A percentile compares a stretch with the other conserved stretches of the same genome.
These are phyloP conservation scores for Pholiota molesta DNA, from an alignment of 768 basidiomycete species.

Conservation along the genomic window DNA sequence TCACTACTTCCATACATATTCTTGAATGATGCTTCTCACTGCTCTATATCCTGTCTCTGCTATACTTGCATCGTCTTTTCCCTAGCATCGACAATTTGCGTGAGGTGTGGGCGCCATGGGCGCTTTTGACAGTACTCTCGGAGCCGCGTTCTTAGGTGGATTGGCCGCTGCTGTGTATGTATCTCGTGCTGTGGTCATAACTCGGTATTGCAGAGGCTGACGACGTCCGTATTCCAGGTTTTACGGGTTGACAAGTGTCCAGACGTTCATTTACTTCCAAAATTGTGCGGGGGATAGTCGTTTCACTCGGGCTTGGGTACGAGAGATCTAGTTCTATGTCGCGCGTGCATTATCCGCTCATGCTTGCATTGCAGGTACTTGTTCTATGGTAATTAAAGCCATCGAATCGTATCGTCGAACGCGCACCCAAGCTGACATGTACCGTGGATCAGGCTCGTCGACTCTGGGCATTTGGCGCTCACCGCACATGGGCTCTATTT, in stretches of 20 bases:
- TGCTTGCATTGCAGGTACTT: slow-evolving; percentile 15
- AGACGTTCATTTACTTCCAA: slow-evolving; percentile 24
- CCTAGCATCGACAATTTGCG: background rate
- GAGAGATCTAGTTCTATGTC: background rate
- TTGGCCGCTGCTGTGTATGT: slow-evolving; percentile 17
- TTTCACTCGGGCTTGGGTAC: slow-evolving; percentile 16
- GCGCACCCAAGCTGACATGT: background rate
- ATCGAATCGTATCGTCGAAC: background rate
- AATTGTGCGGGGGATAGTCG: slow-evolving; percentile 14
- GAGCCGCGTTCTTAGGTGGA: slow-evolving; percentile 20
- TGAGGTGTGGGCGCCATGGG: slow-evolving; percentile 3
- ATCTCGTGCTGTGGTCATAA: background rate
- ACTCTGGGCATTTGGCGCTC: slow-evolving; percentile 21
- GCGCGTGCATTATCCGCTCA: background rate
- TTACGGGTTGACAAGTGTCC: slow-evolving; percentile 25
- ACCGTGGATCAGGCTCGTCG: slow-evolving; percentile 17
- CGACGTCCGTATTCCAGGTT: slow-evolving; percentile 9
- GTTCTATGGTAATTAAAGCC: slow-evolving; percentile 16
- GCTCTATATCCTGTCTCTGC: background rate
- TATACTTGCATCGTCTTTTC: slow-evolving; percentile 1
- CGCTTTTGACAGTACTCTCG: slow-evolving; percentile 17
- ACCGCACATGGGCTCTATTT: slow-evolving; percentile 24
- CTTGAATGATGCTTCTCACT: slow-evolving; percentile 3
- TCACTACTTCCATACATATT: background rate
- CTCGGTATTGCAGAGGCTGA: background rate